Percentiles rank a stretch among this genome's conserved stretches.
These are phyloP conservation scores for Cudoniella acicularis DNA, from an alignment of 495 filamentous ascomycete species.

Conservation along the genomic window DNA sequence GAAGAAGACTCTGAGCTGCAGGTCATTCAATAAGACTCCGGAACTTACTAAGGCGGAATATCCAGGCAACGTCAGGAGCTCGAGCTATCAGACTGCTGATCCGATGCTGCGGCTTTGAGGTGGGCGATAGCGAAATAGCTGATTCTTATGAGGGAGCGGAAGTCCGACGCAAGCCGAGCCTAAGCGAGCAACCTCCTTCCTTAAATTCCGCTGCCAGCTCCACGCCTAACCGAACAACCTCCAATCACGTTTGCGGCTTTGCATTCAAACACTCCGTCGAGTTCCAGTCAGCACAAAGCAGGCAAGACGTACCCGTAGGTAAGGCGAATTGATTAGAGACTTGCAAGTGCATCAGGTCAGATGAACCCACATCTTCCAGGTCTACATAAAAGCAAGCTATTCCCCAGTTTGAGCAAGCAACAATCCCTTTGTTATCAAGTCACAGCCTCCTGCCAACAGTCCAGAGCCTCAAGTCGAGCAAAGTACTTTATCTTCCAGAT, in stretches of 20 bases:
- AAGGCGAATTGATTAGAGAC: neutral
- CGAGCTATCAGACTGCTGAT: neutral
- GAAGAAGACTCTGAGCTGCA: neutral
- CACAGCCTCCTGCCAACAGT: neutral
- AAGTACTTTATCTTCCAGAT: neutral
- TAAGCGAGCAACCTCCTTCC: neutral
- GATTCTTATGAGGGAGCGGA: neutral
- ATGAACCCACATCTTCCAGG: neutral
- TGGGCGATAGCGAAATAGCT: slow-evolving; percentile 4
- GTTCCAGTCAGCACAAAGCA: neutral
- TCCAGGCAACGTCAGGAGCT: neutral
- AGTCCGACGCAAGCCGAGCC: neutral
- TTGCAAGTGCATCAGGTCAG: neutral
- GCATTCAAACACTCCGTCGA: neutral
- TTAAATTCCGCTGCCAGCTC: neutral
- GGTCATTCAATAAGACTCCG: neutral
- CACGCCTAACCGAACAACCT: neutral
- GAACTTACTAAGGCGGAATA: neutral
- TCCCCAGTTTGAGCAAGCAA: neutral
- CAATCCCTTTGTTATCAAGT: neutral
- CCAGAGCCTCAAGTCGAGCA: neutral
- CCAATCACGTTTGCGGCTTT: neutral
- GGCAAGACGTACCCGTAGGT: neutral
- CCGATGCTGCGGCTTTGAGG: neutral
- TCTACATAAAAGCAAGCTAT: neutral